phyloP scores from a whole-genome alignment of 2,329 filamentous ascomycete species.

The Paecilomyces fulvus region DNA sequence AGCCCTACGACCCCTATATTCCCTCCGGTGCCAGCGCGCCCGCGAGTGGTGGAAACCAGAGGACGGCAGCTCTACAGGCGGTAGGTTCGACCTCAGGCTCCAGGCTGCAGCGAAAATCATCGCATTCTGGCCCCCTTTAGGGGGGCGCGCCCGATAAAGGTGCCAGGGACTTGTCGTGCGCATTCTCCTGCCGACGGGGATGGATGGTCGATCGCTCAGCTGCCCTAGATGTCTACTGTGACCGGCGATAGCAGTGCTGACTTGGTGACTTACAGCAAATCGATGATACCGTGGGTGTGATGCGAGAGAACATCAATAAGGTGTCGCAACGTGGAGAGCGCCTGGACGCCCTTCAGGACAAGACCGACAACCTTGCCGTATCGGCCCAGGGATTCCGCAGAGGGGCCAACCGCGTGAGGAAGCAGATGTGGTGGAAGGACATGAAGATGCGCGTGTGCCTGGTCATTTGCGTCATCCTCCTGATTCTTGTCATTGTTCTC shows the following conservation, averaged over 20 bases:
- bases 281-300: conserved; percentile 86
- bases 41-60: conserved; percentile 47
- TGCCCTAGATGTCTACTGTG: neutral
- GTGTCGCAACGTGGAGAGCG: conserved; percentile 86
- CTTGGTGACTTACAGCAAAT: conserved; percentile 64
- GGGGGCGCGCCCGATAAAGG: neutral
- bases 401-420: conserved; percentile 90
- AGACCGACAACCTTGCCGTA: conserved; percentile 83
- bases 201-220: neutral
- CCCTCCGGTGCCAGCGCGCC: conserved; percentile 53
- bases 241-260: conserved; percentile 11
- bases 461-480: conserved; percentile 78
- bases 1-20: conserved; percentile 84
- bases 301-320: conserved; percentile 97
- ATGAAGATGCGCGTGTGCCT: conserved; percentile 99
- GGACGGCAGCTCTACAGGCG: conserved; percentile 70
- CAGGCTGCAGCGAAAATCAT: neutral
- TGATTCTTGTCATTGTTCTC: conserved; percentile 90
- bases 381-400: conserved; percentile 94
- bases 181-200: conserved; percentile 8
- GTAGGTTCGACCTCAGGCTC: conserved; percentile 50
- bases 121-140: neutral
- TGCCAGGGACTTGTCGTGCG: neutral
- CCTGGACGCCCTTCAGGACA: conserved; percentile 81
- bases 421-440: conserved; percentile 99